phyloP scores from a whole-genome alignment of 495 filamentous ascomycete species.

The Darksidea phi region DNA sequence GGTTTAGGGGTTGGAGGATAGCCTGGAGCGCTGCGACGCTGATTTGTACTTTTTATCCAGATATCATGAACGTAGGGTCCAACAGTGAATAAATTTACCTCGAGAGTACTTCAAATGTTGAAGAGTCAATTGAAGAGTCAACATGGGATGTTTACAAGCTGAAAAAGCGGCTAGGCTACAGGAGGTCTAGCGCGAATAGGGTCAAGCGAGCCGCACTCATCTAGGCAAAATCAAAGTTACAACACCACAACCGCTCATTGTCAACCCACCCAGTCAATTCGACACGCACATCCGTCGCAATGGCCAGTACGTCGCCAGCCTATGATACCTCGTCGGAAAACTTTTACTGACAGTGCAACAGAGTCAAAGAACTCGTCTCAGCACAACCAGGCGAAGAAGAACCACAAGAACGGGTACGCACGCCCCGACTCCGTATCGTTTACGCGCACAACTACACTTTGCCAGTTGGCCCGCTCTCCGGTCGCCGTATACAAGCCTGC shows the following conservation, averaged over 20 bases:
- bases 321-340: not conserved
- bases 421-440: slow-evolving; percentile 2
- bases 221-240: not conserved
- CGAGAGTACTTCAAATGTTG: too few species aligned
- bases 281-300: slow-evolving; percentile 42
- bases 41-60: too few species aligned
- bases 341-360: slow-evolving; percentile 40
- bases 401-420: slow-evolving; percentile 92
- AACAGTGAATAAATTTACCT: too few species aligned
- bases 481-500: too few species aligned
- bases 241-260: slow-evolving; percentile 9
- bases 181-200: too few species aligned
- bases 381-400: slow-evolving; percentile 95
- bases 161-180: too few species aligned
- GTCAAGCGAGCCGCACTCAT: too few species aligned
- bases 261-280: slow-evolving; percentile 20
- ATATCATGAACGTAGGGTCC: too few species aligned
- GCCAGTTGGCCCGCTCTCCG: too few species aligned
- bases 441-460: slow-evolving; percentile 6
- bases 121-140: too few species aligned
- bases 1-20: not conserved
- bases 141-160: too few species aligned
- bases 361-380: slow-evolving; percentile 99
- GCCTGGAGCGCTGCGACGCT: too few species aligned
- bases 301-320: slow-evolving; percentile 48